Conservation (phyloP, 1,284 basidiomycete species). For the Earliella scabrosa region DNA sequence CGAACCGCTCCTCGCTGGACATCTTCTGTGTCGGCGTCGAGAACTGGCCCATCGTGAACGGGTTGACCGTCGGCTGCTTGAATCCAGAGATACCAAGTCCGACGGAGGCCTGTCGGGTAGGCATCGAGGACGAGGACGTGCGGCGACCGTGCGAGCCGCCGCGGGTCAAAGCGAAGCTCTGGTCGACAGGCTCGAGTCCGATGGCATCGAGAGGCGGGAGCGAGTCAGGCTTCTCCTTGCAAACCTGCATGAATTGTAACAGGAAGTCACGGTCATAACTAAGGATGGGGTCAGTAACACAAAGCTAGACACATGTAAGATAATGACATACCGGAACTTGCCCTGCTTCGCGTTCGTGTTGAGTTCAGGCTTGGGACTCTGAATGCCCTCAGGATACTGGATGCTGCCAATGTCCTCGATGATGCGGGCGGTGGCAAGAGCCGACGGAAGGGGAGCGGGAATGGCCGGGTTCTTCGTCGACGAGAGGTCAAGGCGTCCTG, state of each 20-base stretch:
- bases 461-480: conserved; percentile 45
- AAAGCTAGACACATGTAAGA: neutral
- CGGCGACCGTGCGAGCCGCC: conserved; percentile 59
- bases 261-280: conserved; percentile 98
- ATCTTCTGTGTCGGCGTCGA: conserved; percentile 58
- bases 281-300: neutral
- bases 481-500: conserved; percentile 75
- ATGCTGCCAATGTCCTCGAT: conserved; percentile 86
- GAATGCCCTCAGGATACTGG: conserved; percentile 84
- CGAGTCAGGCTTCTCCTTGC: conserved; percentile 92
- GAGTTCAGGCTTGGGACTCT: conserved; percentile 85
- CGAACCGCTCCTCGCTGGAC: conserved; percentile 78
- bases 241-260: conserved; percentile 95
- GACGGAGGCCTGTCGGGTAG: conserved; percentile 54
- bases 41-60: conserved; percentile 81
- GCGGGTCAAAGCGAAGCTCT: conserved; percentile 57
- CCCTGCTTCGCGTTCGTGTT: conserved; percentile 86
- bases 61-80: conserved; percentile 45
- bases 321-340: conserved; percentile 76
- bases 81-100: conserved; percentile 60
- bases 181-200: conserved; percentile 83
- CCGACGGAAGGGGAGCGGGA: conserved; percentile 60
- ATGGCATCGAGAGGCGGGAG: conserved; percentile 92
- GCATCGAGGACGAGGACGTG: conserved; percentile 47
- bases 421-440: conserved; percentile 73